Evolutionary conservation across 1,139 yeast species (phyloP), one percentile per base, ranked within the genome.

Genomic region (Geotrichum reessii): DNA sequence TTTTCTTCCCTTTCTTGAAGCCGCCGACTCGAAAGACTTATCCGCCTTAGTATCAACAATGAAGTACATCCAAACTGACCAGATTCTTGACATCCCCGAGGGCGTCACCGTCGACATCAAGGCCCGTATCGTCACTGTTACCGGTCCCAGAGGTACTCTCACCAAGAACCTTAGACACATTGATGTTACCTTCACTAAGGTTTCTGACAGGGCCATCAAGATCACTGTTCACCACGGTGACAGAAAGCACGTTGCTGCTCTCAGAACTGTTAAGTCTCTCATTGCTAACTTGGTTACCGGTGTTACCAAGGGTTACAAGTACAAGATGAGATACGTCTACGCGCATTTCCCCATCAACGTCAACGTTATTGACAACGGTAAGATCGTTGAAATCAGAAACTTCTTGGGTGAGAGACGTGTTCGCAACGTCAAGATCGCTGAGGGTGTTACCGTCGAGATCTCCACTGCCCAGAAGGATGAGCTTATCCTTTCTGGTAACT

Each of bases 341-440:
- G 99, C 99, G 86, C 99, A 95, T 89, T 93, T 93, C 96, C 99
- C 99, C 78, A 95, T 95, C 81, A 93, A 95, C 81, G 97, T 93
- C 71, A 93, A 92, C 84, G 86, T 89, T 71, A 79, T 82, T 72
- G 88, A 90, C 61, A 92, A 91, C 73, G 80, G 83, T 65, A 79
- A 82, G 67, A 83, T 74, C 74, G 87, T 92, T 73, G 99, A 93
- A 83, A 92, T 93, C 83, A 92, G 99, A 88, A 93, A 93, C 84
- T 93, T 90, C 86, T 86, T 93, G 81, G 97, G 97, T 82, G 97
- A 92, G 83, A 92, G 89, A 86, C 86, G 89, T 79, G 95, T 91
- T 70, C 90, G 97, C 86, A 78, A 80, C 69, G 85, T 92, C 72
- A 82, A 83, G 76, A 81, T 90, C 71, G 84, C 84, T 73, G 96